A percentile compares a stretch with the other conserved stretches of the same genome.
Conservation (phyloP, 2,329 filamentous ascomycete genomes). For the Davidsoniella australis region DNA sequence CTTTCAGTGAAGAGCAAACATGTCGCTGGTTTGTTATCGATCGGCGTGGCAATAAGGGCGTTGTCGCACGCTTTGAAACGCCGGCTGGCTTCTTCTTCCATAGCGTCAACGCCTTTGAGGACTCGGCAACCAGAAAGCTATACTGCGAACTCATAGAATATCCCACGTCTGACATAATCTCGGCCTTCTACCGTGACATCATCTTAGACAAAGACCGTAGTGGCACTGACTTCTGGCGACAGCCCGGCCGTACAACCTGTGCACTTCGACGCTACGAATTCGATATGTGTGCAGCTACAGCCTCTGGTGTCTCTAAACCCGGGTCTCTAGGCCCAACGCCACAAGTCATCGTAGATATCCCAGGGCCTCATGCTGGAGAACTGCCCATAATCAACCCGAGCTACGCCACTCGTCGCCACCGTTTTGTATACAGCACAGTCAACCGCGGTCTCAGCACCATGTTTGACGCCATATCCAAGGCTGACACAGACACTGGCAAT, state of each 20-base stretch:
- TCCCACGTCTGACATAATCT: slow-evolving; percentile 45
- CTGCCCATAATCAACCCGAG: slow-evolving; percentile 48
- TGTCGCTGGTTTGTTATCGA: slow-evolving; percentile 64
- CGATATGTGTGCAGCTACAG: slow-evolving; percentile 17
- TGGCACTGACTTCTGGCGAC: slow-evolving; percentile 25
- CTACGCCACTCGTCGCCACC: slow-evolving; percentile 33
- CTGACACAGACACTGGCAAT: slow-evolving; percentile 37
- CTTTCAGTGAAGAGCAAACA: slow-evolving; percentile 38
- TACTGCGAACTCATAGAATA: slow-evolving; percentile 50
- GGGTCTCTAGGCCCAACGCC: slow-evolving; percentile 2
- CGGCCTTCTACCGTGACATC: slow-evolving; percentile 52
- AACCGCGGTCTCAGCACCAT: slow-evolving; percentile 42
- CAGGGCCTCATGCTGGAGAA: slow-evolving; percentile 39
- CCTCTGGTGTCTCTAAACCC: not conserved
- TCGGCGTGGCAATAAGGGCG: slow-evolving; percentile 39
- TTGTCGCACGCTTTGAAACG: slow-evolving; percentile 52
- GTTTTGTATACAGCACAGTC: slow-evolving; percentile 42
- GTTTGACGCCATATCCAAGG: slow-evolving; percentile 47
- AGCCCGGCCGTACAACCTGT: slow-evolving; percentile 5
- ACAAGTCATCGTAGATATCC: slow-evolving; percentile 27
- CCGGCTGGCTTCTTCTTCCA: slow-evolving; percentile 66
- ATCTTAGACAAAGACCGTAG: slow-evolving; percentile 36
- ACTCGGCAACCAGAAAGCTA: slow-evolving; percentile 31
- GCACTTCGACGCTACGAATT: slow-evolving; percentile 29
- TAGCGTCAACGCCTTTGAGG: slow-evolving; percentile 59